phyloP scores from a whole-genome alignment of 2,329 filamentous ascomycete genomes.

The Eurotiales sp. region DNA sequence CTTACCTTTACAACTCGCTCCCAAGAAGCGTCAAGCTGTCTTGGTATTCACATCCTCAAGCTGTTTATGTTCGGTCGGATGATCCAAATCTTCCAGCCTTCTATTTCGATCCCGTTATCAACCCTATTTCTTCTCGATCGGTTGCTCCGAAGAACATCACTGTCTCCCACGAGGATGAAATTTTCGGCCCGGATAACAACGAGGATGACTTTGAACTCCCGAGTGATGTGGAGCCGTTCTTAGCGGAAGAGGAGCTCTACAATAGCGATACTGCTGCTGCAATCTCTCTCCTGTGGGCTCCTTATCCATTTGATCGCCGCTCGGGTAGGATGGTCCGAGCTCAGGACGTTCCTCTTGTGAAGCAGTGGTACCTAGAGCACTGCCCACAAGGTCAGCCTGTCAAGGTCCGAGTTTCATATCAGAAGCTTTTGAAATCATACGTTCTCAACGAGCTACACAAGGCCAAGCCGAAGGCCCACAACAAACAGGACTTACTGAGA shows the following conservation, averaged over 20 bases:
- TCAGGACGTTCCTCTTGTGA: slow-evolving; percentile 93
- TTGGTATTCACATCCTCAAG: slow-evolving; percentile 91
- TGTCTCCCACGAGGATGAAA: slow-evolving; percentile 84
- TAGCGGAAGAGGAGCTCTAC: slow-evolving; percentile 83
- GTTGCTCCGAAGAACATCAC: slow-evolving; percentile 94
- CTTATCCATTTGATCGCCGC: slow-evolving; percentile 88
- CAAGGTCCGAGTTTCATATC: slow-evolving; percentile 96
- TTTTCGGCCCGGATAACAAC: slow-evolving; percentile 78
- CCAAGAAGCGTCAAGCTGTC: slow-evolving; percentile 89
- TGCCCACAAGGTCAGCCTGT: slow-evolving; percentile 87
- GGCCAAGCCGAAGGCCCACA: slow-evolving; percentile 90
- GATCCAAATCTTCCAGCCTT: slow-evolving; percentile 89
- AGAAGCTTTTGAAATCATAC: slow-evolving; percentile 93
- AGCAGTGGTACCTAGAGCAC: slow-evolving; percentile 98
- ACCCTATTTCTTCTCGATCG: slow-evolving; percentile 91
- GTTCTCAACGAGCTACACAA: slow-evolving; percentile 96
- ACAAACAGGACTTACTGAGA: slow-evolving; percentile 85
- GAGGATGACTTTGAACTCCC: slow-evolving; percentile 86
- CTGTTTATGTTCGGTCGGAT: slow-evolving; percentile 84
- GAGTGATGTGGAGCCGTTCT: slow-evolving; percentile 75
- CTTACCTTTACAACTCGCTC: slow-evolving; percentile 92
- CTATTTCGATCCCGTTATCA: slow-evolving; percentile 97
- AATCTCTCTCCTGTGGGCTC: slow-evolving; percentile 96
- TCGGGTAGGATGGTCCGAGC: slow-evolving; percentile 95
- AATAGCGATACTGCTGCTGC: slow-evolving; percentile 86